Evolutionary conservation across 2,329 filamentous ascomycete genomes (phyloP).

Genomic region (Drechslerella stenobrocha): DNA sequence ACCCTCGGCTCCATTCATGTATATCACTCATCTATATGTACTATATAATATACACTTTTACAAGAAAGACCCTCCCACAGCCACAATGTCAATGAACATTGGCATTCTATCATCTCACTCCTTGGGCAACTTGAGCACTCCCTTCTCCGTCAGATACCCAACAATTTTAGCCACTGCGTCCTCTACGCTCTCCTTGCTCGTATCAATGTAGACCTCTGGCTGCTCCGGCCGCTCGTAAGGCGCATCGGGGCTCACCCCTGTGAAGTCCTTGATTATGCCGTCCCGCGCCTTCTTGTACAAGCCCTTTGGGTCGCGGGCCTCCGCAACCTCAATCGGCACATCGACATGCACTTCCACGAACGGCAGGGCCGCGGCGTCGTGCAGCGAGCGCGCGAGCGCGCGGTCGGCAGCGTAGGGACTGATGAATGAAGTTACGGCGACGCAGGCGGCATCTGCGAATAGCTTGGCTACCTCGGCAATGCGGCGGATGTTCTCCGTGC

Average conservation of each 20-base stretch:
- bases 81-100: neutral
- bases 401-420: slow-evolving; percentile 89
- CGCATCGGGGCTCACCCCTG: slow-evolving; percentile 74
- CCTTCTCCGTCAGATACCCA: slow-evolving; percentile 64
- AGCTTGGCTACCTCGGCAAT: slow-evolving; percentile 92
- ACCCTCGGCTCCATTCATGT: slow-evolving; percentile 25
- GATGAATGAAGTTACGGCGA: slow-evolving; percentile 95
- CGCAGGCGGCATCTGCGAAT: slow-evolving; percentile 84
- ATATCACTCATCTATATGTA: slow-evolving; percentile 4
- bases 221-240: slow-evolving; percentile 88
- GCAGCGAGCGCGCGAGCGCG: slow-evolving; percentile 76
- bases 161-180: slow-evolving; percentile 86
- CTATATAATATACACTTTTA: slow-evolving; percentile 20
- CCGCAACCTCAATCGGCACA: slow-evolving; percentile 84
- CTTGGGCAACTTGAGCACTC: slow-evolving; percentile 23
- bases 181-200: slow-evolving; percentile 79
- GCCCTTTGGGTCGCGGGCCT: slow-evolving; percentile 95
- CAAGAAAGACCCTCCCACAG: neutral
- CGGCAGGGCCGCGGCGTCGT: slow-evolving; percentile 69
- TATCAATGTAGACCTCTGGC: slow-evolving; percentile 84
- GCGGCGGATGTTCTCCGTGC: slow-evolving; percentile 95
- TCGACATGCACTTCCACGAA: slow-evolving; percentile 96
- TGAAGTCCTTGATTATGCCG: slow-evolving; percentile 96
- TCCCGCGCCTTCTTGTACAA: slow-evolving; percentile 95
- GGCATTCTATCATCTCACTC: neutral